Evolutionary conservation across 306 rosid genomes (phyloP).

Genomic region (Sindora glabra): DNA sequence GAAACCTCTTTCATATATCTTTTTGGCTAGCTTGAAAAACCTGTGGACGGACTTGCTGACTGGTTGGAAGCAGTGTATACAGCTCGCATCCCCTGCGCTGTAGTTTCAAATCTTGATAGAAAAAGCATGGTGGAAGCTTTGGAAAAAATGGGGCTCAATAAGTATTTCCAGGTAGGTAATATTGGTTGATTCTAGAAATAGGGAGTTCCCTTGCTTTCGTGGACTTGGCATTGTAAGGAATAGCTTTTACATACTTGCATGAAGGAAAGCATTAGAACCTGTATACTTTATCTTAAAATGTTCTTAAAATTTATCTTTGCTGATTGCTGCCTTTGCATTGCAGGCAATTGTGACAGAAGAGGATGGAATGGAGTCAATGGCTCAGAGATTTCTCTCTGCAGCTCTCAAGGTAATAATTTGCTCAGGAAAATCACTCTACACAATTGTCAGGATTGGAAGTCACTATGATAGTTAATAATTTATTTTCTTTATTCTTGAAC

Average conservation of each 20-base stretch:
- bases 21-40: slow-evolving; percentile 55
- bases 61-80: slow-evolving; percentile 91
- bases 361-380: slow-evolving; percentile 98
- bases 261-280: slow-evolving; percentile 5
- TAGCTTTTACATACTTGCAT: neutral
- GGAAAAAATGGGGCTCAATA: slow-evolving; percentile 64
- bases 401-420: slow-evolving; percentile 73
- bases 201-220: neutral
- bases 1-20: neutral
- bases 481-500: too few species aligned
- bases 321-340: neutral
- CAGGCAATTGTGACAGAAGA: slow-evolving; percentile 93
- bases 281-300: too few species aligned
- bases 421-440: too few species aligned
- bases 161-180: slow-evolving; percentile 80
- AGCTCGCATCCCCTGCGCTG: slow-evolving; percentile 89
- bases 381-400: slow-evolving; percentile 97
- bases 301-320: too few species aligned
- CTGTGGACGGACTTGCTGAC: slow-evolving; percentile 74
- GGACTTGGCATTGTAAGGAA: neutral
- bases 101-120: slow-evolving; percentile 91
- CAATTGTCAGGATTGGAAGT: too few species aligned
- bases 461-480: too few species aligned
- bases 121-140: slow-evolving; percentile 64
- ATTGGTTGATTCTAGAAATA: neutral